phyloP scores from a whole-genome alignment of 1,284 basidiomycete genomes.

The Irpex lacteus region DNA sequence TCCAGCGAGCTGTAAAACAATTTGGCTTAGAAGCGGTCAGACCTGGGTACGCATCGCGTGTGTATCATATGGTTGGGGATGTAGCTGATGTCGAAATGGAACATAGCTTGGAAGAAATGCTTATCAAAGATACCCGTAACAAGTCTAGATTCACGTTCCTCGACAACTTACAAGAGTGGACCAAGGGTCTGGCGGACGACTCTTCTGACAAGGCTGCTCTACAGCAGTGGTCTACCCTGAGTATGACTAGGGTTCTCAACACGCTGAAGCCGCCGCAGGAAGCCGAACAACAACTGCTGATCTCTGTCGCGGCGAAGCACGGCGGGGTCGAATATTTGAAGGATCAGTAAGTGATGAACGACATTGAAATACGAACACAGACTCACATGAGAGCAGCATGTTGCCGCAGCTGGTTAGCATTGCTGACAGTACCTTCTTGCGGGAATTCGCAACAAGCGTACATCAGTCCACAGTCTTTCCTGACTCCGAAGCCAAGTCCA shows the following conservation, averaged over 20 bases:
- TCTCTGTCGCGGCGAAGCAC: neutral
- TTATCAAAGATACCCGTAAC: neutral
- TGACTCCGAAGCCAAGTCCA: neutral
- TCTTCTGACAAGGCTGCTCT: neutral
- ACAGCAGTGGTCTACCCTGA: neutral
- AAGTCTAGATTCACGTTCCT: neutral
- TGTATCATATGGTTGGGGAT: neutral
- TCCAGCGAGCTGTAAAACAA: neutral
- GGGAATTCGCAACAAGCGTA: neutral
- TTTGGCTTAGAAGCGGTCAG: slow-evolving; percentile 5
- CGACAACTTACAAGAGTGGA: neutral
- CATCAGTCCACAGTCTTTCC: neutral
- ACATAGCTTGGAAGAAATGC: neutral
- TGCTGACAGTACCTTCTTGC: neutral
- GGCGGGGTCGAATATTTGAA: neutral
- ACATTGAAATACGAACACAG: neutral
- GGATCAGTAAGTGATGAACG: neutral
- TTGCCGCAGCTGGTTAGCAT: neutral
- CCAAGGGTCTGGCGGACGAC: neutral
- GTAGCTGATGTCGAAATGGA: neutral
- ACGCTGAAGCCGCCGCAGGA: neutral
- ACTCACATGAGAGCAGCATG: neutral
- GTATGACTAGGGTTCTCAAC: neutral
- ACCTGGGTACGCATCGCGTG: neutral
- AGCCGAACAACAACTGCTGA: neutral